Evolutionary conservation across 1,139 yeast species (phyloP), one percentile per base, ranked within the genome.

Genomic region (Hemisphaericaspora xylanilytica): DNA sequence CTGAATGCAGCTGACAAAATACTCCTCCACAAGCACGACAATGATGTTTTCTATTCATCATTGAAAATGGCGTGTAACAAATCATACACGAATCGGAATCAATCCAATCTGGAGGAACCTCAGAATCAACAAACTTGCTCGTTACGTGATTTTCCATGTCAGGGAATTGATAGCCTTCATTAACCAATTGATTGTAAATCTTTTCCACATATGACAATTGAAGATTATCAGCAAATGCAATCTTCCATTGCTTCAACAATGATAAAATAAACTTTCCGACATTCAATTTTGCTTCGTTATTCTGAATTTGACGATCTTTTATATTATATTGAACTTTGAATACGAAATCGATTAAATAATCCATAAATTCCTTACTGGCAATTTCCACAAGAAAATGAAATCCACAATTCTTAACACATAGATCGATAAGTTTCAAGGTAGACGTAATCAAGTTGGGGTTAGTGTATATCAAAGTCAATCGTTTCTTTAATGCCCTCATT

Each of bases 1-100:
- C 68, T 18, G 97, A 88, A 60, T 92, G 95, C 16, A 78, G 75
- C 48, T 86, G 92, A 59, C 96, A 83, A 54, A 76, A 92, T 0
- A 88, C 96, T 1, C 97, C 97, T 18, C 99, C 99, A 63, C 99
- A 92, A 37, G 95, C 85, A 40, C 98, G 75, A 58, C 98, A 92
- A 62, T 92, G 98, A 59, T 92, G 99, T 57, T 92, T 89, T 53
- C 99, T 73, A 58, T 87, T 89, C 48, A 90, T 69, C 61, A 90
- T 76, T 2, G 94, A 73, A 54, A 92, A 92, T 11, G 83, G 68
- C 27, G 74, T 79, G 39, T 95, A 89, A 52, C 97, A 88, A 43
- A 87, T 81, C 97, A 94, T 90, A 59, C 99, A 92, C 10, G 87
- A 88, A 53, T 89, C 96, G 13, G 89, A 83, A 55, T 94, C 98